A percentile compares a stretch with the other conserved stretches of the same genome.
These are phyloP conservation scores for Cadophora malorum DNA, from an alignment of 2,329 filamentous ascomycete species.

Conservation along the genomic window DNA sequence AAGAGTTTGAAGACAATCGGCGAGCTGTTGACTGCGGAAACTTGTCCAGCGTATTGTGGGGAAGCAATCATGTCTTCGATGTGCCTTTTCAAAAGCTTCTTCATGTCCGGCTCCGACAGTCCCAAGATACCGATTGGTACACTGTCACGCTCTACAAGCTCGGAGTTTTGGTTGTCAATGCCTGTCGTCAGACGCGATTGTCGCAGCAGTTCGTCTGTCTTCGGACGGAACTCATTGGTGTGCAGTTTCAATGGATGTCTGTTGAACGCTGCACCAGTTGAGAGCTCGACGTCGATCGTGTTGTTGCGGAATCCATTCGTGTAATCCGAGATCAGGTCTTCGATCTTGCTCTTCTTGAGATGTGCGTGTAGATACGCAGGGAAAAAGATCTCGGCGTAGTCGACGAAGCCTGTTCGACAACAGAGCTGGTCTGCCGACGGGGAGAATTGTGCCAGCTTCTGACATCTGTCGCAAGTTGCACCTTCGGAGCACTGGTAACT, in stretches of 20 bases:
- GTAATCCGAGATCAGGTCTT: conserved; percentile 39
- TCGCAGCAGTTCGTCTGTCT: conserved; percentile 29
- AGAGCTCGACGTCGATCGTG: conserved; percentile 33
- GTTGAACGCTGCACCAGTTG: conserved; percentile 32
- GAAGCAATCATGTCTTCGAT: conserved; percentile 38
- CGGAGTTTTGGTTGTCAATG: conserved; percentile 19
- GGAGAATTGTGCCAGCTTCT: conserved; percentile 31
- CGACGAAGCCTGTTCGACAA: conserved; percentile 35
- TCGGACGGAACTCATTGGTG: conserved; percentile 32
- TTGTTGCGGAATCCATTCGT: conserved; percentile 31
- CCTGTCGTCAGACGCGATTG: conserved; percentile 29
- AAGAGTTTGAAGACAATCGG: conserved; percentile 31
- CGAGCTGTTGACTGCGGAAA: conserved; percentile 30
- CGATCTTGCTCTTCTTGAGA: conserved; percentile 37
- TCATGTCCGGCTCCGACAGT: conserved; percentile 31
- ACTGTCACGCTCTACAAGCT: conserved; percentile 30
- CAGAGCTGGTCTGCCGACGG: conserved; percentile 29
- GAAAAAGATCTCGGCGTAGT: conserved; percentile 35
- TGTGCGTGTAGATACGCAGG: conserved; percentile 38
- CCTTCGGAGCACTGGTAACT: conserved; percentile 34
- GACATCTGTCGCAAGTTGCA: conserved; percentile 35
- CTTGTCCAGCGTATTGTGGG: conserved; percentile 32
- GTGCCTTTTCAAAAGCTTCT: conserved; percentile 33
- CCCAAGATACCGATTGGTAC: conserved; percentile 36
- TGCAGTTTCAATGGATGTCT: conserved; percentile 29